Conservation (phyloP, 1,284 basidiomycete genomes). For the Sporisorium graminicola region DNA sequence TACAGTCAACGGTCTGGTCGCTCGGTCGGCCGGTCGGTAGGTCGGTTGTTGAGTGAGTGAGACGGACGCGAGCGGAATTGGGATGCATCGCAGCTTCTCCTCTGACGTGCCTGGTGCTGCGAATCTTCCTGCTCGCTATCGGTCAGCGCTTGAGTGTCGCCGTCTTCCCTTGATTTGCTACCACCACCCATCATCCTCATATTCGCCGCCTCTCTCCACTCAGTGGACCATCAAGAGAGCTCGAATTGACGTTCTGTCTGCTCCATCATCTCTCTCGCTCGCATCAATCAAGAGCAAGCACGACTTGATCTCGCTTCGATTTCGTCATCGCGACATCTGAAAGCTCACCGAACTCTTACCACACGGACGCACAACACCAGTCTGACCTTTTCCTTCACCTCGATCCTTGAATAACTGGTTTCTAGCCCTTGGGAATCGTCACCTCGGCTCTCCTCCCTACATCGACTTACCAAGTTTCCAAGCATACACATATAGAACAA, state of each 20-base stretch:
- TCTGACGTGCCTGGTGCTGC: not conserved
- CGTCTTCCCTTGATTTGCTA: not conserved
- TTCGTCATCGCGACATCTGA: not conserved
- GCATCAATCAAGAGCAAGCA: not conserved
- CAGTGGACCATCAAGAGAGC: not conserved
- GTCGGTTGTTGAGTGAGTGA: no score
- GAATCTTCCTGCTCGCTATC: not conserved
- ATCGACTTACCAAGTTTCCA: conserved; percentile 1
- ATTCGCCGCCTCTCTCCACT: not conserved
- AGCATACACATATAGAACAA: conserved; percentile 16
- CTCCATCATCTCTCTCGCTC: not conserved
- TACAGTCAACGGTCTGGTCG: no score
- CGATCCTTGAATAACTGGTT: no score
- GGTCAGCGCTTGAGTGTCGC: not conserved
- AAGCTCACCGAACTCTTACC: not conserved
- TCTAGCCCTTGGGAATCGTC: no score
- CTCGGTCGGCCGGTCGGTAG: no score
- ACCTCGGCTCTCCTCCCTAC: conserved; percentile 3
- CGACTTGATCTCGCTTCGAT: not conserved
- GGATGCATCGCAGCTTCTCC: conserved; percentile 1
- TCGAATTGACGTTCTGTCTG: not conserved
- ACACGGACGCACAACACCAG: not conserved
- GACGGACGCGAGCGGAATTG: conserved; percentile 38
- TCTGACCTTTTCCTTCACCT: no score
- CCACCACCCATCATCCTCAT: conserved; percentile 2